phyloP scores from a whole-genome alignment of 345 rosid species.

The Moricandia arvensis region DNA sequence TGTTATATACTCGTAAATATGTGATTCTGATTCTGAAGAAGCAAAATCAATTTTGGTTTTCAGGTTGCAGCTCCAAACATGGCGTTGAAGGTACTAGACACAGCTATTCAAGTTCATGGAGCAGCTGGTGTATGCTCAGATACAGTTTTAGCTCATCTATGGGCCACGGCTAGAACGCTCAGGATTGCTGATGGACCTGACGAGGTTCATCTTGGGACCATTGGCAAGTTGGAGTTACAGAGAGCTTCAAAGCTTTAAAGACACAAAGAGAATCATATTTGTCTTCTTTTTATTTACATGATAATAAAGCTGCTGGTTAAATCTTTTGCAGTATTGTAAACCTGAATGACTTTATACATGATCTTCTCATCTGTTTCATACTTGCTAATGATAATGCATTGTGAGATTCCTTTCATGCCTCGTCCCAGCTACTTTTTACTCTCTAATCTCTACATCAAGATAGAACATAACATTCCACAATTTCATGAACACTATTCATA shows the following conservation, averaged over 20 bases:
- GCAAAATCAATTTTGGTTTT: neutral
- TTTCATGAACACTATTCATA: slow-evolving; percentile 25
- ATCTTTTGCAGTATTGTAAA: neutral
- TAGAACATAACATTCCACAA: neutral
- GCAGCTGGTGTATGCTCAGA: slow-evolving; percentile 81
- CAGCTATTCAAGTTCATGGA: slow-evolving; percentile 91
- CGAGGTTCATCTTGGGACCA: slow-evolving; percentile 92
- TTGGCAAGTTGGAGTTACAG: slow-evolving; percentile 74
- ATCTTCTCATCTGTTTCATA: slow-evolving; percentile 10
- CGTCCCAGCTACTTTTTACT: neutral
- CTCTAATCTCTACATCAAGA: neutral
- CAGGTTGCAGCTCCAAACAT: slow-evolving; percentile 98
- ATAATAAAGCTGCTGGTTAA: slow-evolving; percentile 7
- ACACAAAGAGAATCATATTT: neutral
- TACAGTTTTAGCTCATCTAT: slow-evolving; percentile 77
- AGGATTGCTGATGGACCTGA: slow-evolving; percentile 91
- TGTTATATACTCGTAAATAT: neutral
- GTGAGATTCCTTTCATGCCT: slow-evolving; percentile 1
- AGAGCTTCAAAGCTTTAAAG: slow-evolving; percentile 70
- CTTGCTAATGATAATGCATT: slow-evolving; percentile 1
- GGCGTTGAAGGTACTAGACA: slow-evolving; percentile 86
- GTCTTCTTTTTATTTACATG: neutral
- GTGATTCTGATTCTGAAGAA: neutral
- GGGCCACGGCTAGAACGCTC: slow-evolving; percentile 85
- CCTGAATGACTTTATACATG: neutral